phyloP scores from a whole-genome alignment of 2,329 filamentous ascomycete species.

The Claviceps paspali region DNA sequence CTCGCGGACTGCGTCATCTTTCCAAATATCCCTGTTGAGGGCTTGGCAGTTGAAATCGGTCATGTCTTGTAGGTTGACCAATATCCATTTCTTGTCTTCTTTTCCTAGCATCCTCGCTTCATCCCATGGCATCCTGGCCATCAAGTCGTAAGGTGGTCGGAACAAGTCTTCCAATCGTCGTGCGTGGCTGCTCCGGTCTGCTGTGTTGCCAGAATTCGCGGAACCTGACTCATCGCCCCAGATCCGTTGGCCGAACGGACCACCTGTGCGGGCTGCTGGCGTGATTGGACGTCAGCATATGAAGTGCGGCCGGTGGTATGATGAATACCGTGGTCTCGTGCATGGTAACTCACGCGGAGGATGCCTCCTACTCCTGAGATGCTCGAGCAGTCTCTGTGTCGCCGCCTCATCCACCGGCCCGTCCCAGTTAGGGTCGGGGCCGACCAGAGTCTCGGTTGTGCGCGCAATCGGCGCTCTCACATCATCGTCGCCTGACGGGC shows the following conservation, averaged over 20 bases:
- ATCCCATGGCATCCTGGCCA: conserved; percentile 68
- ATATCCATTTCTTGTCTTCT: conserved; percentile 78
- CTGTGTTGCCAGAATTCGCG: conserved; percentile 8
- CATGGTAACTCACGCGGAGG: conserved; percentile 15
- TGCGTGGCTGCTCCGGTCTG: conserved; percentile 48
- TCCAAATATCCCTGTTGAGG: conserved; percentile 92
- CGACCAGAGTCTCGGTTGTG: conserved; percentile 82
- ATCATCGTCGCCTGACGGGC: conserved; percentile 34
- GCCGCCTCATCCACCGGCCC: conserved; percentile 29
- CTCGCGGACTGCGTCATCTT: conserved; percentile 63
- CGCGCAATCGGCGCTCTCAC: conserved; percentile 83
- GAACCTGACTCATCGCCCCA: conserved; percentile 17
- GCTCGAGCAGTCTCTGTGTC: conserved; percentile 47
- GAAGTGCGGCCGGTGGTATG: neutral
- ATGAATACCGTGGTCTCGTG: neutral
- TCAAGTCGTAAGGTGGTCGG: conserved; percentile 80
- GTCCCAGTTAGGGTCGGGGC: conserved; percentile 39
- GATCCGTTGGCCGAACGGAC: conserved; percentile 25
- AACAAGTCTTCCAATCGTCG: conserved; percentile 81
- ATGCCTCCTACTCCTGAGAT: conserved; percentile 37
- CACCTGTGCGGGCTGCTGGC: conserved; percentile 11
- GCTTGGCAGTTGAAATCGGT: conserved; percentile 90
- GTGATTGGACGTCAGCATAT: neutral
- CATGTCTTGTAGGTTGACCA: conserved; percentile 90
- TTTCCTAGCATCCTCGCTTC: conserved; percentile 74